Percentiles rank a stretch among this genome's conserved stretches.
These are phyloP conservation scores for Phytopythium litorale DNA, from an alignment of 352 stramenopile species.

Conservation along the genomic window DNA sequence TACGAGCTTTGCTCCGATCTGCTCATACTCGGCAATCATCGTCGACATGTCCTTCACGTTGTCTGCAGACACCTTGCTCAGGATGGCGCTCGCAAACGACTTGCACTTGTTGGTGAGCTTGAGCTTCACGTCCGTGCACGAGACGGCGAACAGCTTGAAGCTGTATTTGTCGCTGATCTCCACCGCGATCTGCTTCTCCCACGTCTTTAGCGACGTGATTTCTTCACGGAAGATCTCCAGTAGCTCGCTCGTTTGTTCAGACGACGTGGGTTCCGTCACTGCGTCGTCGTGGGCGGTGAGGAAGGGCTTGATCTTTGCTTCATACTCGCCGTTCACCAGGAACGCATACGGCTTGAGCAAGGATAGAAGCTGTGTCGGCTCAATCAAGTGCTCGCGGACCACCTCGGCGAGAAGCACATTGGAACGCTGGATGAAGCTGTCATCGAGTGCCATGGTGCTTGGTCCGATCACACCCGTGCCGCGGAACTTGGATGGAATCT, in stretches of 20 bases:
- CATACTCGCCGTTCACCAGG: conserved; percentile 80
- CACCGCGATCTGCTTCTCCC: conserved; percentile 41
- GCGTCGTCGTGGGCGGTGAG: not conserved
- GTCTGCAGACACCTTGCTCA: conserved; percentile 82
- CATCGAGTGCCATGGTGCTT: conserved; percentile 75
- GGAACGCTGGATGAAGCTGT: conserved; percentile 69
- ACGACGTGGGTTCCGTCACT: conserved; percentile 31
- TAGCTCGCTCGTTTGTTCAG: conserved; percentile 29
- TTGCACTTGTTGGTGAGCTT: conserved; percentile 78
- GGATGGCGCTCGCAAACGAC: conserved; percentile 52
- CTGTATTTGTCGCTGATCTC: conserved; percentile 83
- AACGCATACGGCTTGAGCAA: conserved; percentile 73
- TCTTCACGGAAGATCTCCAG: conserved; percentile 49
- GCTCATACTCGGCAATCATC: conserved; percentile 86
- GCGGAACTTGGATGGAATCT: conserved; percentile 56
- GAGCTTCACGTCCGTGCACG: conserved; percentile 85
- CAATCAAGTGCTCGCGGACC: conserved; percentile 60
- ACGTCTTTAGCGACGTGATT: conserved; percentile 39
- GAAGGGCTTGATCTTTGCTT: conserved; percentile 46
- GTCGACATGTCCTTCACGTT: conserved; percentile 84
- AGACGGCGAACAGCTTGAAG: conserved; percentile 89
- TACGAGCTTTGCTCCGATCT: conserved; percentile 85
- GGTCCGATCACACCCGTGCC: conserved; percentile 67
- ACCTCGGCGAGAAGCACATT: conserved; percentile 61
- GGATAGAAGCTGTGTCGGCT: conserved; percentile 58